Evolutionary conservation across 805 yeast species (phyloP).

Genomic region (Candida yuanshanica): DNA sequence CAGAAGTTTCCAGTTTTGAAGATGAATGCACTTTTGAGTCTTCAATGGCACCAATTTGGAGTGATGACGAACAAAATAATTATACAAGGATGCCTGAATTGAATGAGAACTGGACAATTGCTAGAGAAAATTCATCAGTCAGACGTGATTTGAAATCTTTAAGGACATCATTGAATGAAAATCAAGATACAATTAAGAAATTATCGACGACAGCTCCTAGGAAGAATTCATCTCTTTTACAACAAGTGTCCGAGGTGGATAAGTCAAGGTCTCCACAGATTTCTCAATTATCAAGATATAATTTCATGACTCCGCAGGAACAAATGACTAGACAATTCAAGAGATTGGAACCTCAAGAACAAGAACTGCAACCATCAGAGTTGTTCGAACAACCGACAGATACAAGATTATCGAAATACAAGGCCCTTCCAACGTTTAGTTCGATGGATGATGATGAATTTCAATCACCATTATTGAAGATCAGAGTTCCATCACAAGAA

Average conservation of each 20-base stretch:
- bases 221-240: too few relatives aligned
- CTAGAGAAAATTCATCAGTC: slow-evolving; percentile 20
- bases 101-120: slow-evolving; percentile 12
- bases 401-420: background rate
- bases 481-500: slow-evolving; percentile 15
- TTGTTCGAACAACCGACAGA: background rate
- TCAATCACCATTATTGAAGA: slow-evolving; percentile 15
- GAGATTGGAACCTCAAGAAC: too few relatives aligned
- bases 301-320: background rate
- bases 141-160: slow-evolving; percentile 9
- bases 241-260: too few relatives aligned
- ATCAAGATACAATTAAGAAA: too few relatives aligned
- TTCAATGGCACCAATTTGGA: slow-evolving; percentile 20
- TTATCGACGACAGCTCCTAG: too few relatives aligned
- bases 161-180: background rate
- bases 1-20: slow-evolving; percentile 11
- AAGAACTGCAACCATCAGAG: background rate
- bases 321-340: background rate
- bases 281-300: background rate
- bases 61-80: slow-evolving; percentile 12
- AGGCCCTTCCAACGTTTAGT: slow-evolving; percentile 7
- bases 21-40: slow-evolving; percentile 18
- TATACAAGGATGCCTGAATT: background rate
- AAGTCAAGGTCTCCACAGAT: background rate
- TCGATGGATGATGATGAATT: slow-evolving; percentile 20